Evolutionary conservation across 192 early-diverging fungal species (phyloP), one percentile per base, ranked within the genome.

Genomic region (Entomortierella parvispora): DNA sequence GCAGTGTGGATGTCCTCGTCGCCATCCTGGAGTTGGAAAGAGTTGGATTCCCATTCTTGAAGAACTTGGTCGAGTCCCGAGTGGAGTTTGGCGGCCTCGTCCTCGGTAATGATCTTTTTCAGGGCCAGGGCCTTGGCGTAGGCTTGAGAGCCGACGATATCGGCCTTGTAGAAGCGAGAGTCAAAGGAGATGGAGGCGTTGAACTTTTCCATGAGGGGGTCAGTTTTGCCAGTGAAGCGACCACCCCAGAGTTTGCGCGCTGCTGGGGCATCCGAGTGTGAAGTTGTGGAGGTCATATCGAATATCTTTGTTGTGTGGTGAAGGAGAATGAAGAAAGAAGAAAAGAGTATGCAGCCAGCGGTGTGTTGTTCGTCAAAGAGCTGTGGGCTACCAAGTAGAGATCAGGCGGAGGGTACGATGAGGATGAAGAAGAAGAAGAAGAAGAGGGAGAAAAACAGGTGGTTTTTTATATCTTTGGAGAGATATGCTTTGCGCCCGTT

Each of bases 1-100:
- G 97, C 97, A 0, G 96, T 99, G 81, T 99, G 97, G 78, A 99
- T 99, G 83, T 99, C 97, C 79, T 99, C 97, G 81, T 99, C 97
- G 7, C 89, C 89, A 4, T 88, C 79, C 58, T 85, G 66, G 32
- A 94, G 82, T 37, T 68, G 84, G 82, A 99, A 98, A 3, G 66
- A 81, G 50, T 87, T 88, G 26, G 68, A 44, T 15, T 87, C 83
- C 97, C 97, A 99, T 74, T 99, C 97, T 22, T 75, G 63, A 31
- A 83, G 87, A 12, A 99, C 95, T 32, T 77, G 62, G 34, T 87
- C 76, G 10, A 99, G 88, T 2, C 97, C 97, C 10, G 62, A 48
- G 45, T 94, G 88, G 33, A 99, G 79, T 40, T 80, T 70, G 57
- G 86, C 85, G 34, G 86, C 84, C 74, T 99, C 97, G 2, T 85